Percentiles rank a stretch among this genome's conserved stretches.
Conservation (phyloP, 2,329 filamentous ascomycete genomes). For the Sporothrix schenckii region DNA sequence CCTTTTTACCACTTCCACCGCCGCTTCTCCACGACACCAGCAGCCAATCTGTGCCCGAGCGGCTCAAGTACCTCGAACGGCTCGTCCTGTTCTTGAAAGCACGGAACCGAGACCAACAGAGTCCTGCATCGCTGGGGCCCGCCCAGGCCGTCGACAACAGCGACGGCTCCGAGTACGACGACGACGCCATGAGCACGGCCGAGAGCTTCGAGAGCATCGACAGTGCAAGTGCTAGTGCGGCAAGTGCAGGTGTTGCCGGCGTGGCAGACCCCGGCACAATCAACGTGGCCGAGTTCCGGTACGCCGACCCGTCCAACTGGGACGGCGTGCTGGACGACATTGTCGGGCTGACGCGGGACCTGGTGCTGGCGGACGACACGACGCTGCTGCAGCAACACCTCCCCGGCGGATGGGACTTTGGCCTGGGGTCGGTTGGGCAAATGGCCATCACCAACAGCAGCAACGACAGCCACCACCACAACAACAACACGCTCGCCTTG, state of each 20-base stretch:
- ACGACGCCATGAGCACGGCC: background rate
- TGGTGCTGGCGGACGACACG: conserved; percentile 8
- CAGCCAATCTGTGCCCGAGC: conserved; percentile 19
- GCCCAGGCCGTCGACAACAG: background rate
- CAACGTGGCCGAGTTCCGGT: conserved; percentile 37
- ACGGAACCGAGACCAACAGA: background rate
- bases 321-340: conserved; percentile 39
- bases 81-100: conserved; percentile 27
- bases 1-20: background rate
- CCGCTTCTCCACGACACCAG: background rate
- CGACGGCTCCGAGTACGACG: background rate
- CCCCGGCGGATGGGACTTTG: conserved; percentile 25
- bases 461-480: too few species aligned
- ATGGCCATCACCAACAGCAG: too few species aligned
- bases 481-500: conserved; percentile 22
- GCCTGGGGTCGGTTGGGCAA: background rate
- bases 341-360: conserved; percentile 34
- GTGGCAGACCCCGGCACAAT: background rate
- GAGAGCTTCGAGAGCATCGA: background rate
- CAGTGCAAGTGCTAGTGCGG: too few species aligned
- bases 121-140: background rate
- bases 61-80: conserved; percentile 31
- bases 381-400: background rate
- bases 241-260: background rate
- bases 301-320: conserved; percentile 41